phyloP scores from a whole-genome alignment of 176 grass and related monocot genomes.

The sorghum (Sorghum bicolor) region Sorghum_bicolor_NCBIv3 NC_012872.2:60250001-60250500 shows the following conservation, averaged over 20 bases:
- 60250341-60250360: constrained; percentile 38
- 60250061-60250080: neutral
- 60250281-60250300: constrained; percentile 87
- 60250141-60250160: neutral
- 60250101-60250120: neutral
- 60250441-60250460: constrained; percentile 42
- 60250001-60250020: neutral
- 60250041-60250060: neutral
- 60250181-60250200: neutral
- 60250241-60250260: constrained; percentile 91
- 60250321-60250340: constrained; percentile 30
- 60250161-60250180: neutral
- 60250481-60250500: neutral
- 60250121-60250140: neutral
- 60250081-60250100: neutral
- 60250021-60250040: neutral
- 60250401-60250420: constrained; percentile 7
- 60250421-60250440: constrained; percentile 39
- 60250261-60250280: constrained; percentile 90
- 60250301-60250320: constrained; percentile 53
- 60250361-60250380: constrained; percentile 10
- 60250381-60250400: constrained; percentile 15
- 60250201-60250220: neutral
- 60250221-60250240: constrained; percentile 8
- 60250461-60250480: neutral